Evolutionary conservation across 352 stramenopile genomes (phyloP).

Genomic region (Globisporangium solare): DNA sequence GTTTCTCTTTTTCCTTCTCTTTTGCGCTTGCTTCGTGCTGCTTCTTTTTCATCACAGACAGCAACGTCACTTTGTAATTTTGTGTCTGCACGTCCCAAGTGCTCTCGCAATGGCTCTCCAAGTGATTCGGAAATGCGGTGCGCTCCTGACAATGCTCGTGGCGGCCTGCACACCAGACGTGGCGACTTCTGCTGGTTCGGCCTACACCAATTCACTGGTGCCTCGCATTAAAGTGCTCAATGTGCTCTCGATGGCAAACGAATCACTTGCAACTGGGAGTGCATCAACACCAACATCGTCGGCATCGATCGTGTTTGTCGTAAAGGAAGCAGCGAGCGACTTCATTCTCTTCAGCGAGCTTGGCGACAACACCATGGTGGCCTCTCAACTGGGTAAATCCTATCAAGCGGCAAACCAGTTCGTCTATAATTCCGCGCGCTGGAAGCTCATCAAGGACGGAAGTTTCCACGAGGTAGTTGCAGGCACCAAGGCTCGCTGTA

Average conservation of each 20-base stretch:
- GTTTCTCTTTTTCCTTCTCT: too few relatives aligned
- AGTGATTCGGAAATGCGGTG: not conserved
- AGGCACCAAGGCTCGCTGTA: not conserved
- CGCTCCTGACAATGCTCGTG: not conserved
- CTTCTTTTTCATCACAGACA: too few relatives aligned
- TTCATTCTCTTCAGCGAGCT: conserved; percentile 12
- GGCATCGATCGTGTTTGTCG: not conserved
- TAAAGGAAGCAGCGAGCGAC: conserved; percentile 12
- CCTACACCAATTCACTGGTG: not conserved
- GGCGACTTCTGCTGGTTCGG: not conserved
- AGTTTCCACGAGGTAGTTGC: conserved; percentile 10
- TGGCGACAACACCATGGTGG: not conserved
- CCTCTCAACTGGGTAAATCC: not conserved
- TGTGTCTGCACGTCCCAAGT: too few relatives aligned
- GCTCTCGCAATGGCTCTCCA: not conserved
- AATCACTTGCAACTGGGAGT: not conserved
- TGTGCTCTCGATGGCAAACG: not conserved
- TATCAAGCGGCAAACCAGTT: conserved; percentile 11
- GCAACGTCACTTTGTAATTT: too few relatives aligned
- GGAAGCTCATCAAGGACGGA: conserved; percentile 14
- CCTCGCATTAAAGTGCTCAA: not conserved
- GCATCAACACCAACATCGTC: not conserved
- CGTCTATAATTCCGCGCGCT: conserved; percentile 12
- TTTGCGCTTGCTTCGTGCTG: too few relatives aligned
- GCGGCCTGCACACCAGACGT: not conserved